phyloP scores from a whole-genome alignment of 1,284 basidiomycete genomes.

The Phlebopus sp. region DNA sequence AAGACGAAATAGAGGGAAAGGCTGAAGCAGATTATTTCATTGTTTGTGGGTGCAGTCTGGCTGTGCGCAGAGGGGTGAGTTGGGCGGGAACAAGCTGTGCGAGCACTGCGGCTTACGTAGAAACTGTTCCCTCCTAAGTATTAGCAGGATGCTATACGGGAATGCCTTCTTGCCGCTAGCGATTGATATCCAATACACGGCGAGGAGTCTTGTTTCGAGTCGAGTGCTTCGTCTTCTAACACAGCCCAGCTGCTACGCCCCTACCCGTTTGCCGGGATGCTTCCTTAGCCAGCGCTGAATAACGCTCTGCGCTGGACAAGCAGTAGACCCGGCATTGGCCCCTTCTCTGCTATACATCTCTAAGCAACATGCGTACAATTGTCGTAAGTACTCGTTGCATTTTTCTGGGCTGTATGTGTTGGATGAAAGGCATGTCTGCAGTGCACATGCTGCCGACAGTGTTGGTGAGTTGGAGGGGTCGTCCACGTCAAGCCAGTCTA shows the following conservation, averaged over 20 bases:
- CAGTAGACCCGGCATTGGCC: constrained; percentile 43
- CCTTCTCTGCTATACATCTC: constrained; percentile 50
- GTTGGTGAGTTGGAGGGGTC: not conserved
- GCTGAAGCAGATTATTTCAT: constrained; percentile 1
- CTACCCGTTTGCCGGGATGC: constrained; percentile 33
- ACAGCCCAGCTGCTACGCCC: not conserved
- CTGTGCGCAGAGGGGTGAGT: constrained; percentile 9
- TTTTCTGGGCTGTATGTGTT: constrained; percentile 64
- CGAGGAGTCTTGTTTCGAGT: not conserved
- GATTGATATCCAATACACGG: not conserved
- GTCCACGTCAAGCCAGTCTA: not conserved
- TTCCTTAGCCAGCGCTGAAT: constrained; percentile 59
- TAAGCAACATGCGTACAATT: constrained; percentile 59
- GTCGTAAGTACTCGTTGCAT: constrained; percentile 50
- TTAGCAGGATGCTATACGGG: not conserved
- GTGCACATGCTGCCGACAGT: constrained; percentile 55
- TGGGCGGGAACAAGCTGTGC: not conserved
- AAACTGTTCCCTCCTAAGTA: no score
- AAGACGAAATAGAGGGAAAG: constrained; percentile 1
- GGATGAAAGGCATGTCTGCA: constrained; percentile 61
- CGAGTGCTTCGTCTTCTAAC: not conserved
- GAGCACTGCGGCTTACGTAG: no score
- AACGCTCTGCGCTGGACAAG: constrained; percentile 56
- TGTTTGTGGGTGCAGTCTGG: constrained; percentile 10
- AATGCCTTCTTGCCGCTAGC: no score